A percentile compares a stretch with the other conserved stretches of the same genome.
These are phyloP conservation scores for Trichoderma atrobrunneum DNA, from an alignment of 2,329 filamentous ascomycete species.

Conservation along the genomic window DNA sequence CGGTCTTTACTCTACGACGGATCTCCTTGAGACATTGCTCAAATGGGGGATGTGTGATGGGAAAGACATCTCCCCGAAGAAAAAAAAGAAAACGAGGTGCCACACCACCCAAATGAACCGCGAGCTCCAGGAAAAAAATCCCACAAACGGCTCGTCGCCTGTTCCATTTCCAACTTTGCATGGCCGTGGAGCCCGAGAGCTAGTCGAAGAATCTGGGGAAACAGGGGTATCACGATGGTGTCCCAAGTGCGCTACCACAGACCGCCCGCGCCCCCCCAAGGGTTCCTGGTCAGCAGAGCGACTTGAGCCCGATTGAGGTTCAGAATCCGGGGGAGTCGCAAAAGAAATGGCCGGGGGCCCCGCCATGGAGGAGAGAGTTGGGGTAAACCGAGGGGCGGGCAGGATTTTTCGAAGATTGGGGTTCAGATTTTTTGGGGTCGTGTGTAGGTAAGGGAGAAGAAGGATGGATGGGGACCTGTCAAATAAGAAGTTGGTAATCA, in stretches of 20 bases:
- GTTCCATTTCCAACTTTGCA: slow-evolving; percentile 3
- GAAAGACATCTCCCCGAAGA: background rate
- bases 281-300: slow-evolving; percentile 27
- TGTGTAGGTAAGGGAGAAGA: background rate
- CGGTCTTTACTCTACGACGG: background rate
- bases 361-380: slow-evolving; percentile 4
- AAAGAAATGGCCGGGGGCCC: slow-evolving; percentile 11
- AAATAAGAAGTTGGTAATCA: background rate
- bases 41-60: background rate
- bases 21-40: background rate
- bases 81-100: background rate
- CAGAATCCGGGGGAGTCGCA: slow-evolving; percentile 16
- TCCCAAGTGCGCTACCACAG: slow-evolving; percentile 27
- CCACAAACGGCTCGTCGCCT: background rate
- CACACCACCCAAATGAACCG: background rate
- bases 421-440: slow-evolving; percentile 10
- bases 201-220: slow-evolving; percentile 34
- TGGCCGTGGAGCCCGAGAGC: slow-evolving; percentile 2
- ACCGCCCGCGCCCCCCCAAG: slow-evolving; percentile 22
- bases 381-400: slow-evolving; percentile 19
- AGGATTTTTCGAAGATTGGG: background rate
- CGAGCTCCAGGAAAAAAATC: background rate
- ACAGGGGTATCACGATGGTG: slow-evolving; percentile 31
- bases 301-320: slow-evolving; percentile 25
- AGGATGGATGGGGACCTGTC: background rate